Evolutionary conservation across 1,139 yeast genomes (phyloP).

Genomic region (Yamadazyma friedrichii): DNA sequence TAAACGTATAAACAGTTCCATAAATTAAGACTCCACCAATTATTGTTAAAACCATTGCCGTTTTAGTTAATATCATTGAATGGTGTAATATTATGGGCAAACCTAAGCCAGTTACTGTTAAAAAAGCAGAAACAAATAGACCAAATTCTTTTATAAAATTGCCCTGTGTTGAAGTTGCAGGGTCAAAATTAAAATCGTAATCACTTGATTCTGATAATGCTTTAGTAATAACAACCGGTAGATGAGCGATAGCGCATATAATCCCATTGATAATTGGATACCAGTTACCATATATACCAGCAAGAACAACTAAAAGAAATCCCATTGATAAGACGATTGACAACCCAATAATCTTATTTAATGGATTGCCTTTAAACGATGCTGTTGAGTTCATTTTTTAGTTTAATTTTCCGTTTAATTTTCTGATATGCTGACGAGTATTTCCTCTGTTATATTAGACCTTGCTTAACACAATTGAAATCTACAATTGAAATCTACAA

Average conservation of each 20-base stretch:
- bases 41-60: constrained; percentile 64
- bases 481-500: too few species aligned
- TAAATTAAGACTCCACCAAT: constrained; percentile 71
- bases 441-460: neutral
- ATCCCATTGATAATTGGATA: constrained; percentile 63
- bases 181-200: constrained; percentile 48
- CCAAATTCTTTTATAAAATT: constrained; percentile 55
- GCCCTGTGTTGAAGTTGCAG: constrained; percentile 29
- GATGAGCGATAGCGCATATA: constrained; percentile 58
- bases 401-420: neutral
- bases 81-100: constrained; percentile 69
- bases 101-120: constrained; percentile 64
- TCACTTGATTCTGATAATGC: constrained; percentile 32
- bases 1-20: constrained; percentile 71
- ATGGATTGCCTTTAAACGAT: constrained; percentile 46
- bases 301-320: constrained; percentile 71
- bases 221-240: constrained; percentile 54
- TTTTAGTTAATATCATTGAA: constrained; percentile 53
- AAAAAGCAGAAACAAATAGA: constrained; percentile 63
- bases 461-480: too few species aligned
- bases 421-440: too few species aligned
- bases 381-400: constrained; percentile 29
- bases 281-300: constrained; percentile 79
- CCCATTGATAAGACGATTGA: constrained; percentile 77
- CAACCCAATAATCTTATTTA: constrained; percentile 71